phyloP scores from a whole-genome alignment of 139 green algal genomes.

The Micromonas pusilla region DNA sequence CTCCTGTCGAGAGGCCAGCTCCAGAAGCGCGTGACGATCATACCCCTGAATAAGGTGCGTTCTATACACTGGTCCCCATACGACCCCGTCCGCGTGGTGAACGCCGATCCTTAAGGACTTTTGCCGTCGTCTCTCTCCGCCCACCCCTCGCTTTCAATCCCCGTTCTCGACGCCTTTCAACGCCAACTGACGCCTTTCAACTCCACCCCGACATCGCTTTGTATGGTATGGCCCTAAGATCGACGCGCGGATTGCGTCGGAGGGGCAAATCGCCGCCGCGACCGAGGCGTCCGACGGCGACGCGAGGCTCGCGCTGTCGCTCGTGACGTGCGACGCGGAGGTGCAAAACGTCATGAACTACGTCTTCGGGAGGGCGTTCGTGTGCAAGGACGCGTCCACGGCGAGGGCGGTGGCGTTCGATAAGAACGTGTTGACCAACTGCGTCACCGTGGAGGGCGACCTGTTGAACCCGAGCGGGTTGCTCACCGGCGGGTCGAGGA shows the following conservation, averaged over 20 bases:
- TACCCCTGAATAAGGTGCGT: slow-evolving; percentile 97
- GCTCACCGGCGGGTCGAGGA: slow-evolving; percentile 72
- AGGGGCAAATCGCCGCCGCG: slow-evolving; percentile 7
- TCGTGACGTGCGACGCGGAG: slow-evolving; percentile 65
- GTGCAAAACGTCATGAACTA: slow-evolving; percentile 84
- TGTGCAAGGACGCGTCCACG: slow-evolving; percentile 85
- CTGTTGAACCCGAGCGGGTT: slow-evolving; percentile 86
- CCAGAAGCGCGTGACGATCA: slow-evolving; percentile 83
- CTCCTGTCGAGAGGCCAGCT: slow-evolving; percentile 79
- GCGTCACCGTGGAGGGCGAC: slow-evolving; percentile 93
- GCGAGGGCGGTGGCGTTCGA: slow-evolving; percentile 87
- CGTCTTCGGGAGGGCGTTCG: slow-evolving; percentile 82
- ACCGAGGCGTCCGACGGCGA: background rate
- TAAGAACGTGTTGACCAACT: slow-evolving; percentile 70
- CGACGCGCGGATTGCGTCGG: slow-evolving; percentile 5
- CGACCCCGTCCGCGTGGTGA: no score
- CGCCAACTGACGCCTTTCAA: no score
- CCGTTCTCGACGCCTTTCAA: no score
- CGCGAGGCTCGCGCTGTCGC: slow-evolving; percentile 62
- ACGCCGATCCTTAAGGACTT: no score
- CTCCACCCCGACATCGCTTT: no score
- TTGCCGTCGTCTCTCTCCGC: no score
- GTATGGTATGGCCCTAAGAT: no score
- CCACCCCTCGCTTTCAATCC: no score
- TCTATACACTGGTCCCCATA: no score